Evolutionary conservation across 371 early-diverging fungal species (phyloP), one percentile per base, ranked within the genome.

Genomic region (Fennellomyces sp.): DNA sequence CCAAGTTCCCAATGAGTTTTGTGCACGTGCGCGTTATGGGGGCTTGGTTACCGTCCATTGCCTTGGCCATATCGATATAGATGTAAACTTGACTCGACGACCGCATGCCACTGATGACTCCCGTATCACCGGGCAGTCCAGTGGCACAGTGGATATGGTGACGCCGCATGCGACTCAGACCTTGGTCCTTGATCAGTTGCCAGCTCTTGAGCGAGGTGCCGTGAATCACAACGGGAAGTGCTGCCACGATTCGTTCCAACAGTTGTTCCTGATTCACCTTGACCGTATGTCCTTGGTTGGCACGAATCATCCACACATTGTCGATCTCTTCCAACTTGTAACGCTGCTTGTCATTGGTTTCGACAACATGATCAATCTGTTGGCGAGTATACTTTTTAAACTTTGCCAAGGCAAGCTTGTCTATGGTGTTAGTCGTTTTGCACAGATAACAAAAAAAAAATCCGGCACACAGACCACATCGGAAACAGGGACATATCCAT

Each of bases 71-170:
- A 63, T 94, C 86, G 25, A 95, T 81, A 52, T 90, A 91, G 36
- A 96, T 92, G 61, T 86, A 84, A 0, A 92, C 81, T 31, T 88
- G 67, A 45, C 87, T 81, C 1, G 78, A 60, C 13, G 56, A 60
- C 13, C 95, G 75, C 88, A 96, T 93, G 11, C 83, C 73, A 64
- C 92, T 93, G 54, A 85, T 87, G 13, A 93, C 94, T 1, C 76
- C 85, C 15, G 72, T 64, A 19, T 86, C 87, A 10, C 87, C 88
- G 0, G 80, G 87, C 47, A 85, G 64, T 0, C 95, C 95, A 2
- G 78, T 52, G 0, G 96, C 93, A 67, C 91, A 86, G 63, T 97
- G 97, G 48, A 97, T 93, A 76, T 97, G 95, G 42, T 90, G 90
- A 35, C 97, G 85, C n/a, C 49, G 51, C 96, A 96, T 96, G 21